Base-by-base conservation (phyloP, 305 asterid species). In the Fraxinus dipetala region DNA sequence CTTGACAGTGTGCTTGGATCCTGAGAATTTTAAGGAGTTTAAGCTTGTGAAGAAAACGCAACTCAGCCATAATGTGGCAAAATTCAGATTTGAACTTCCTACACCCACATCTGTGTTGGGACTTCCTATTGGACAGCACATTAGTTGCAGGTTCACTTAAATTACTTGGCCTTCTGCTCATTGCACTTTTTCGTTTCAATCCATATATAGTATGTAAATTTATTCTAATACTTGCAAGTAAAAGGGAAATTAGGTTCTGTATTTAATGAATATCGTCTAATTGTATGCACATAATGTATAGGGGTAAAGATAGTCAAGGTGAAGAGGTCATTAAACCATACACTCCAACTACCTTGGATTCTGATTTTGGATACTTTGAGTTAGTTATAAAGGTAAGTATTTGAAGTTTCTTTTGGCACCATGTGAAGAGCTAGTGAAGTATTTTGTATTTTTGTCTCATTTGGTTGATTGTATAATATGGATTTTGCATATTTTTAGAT, bases 301-400 rank as follows among this genome's bases (percentile, higher is more conserved):
- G 98, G 90, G 98, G 98, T 80, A 95, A 89, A 87, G 99, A 95
- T 86, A 81, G 91, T 85, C 97, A 89, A 87, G 99, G 96, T 63
- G 99, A 95, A 84, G 99, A 95, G 77, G 98, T 95, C 86, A 85
- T 92, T 75, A 95, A 95, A 86, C 97, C 99, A 45, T 95, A 95
- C 84, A 94, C 99, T 63, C 99, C 99, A 7, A 94, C 97, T 40
- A 95, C 99, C 34, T 90, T 95, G 92, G 99, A 95, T 86, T 93
- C 98, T 22, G 97, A 95, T 90, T 88, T 92, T 85, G 99, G 99
- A 80, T 67, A 92, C 70, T 94, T 95, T 81, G 98, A 94, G 82
- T 79, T 95, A 79, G 98, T 95, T 82, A 93, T 95, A 80, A 95
- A 95, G 99, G 99, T 92, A 80, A 11, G 80, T 20, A 7, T 83